phyloP scores from a whole-genome alignment of 192 early-diverging fungal genomes.

The Linnemannia zychae region DNA sequence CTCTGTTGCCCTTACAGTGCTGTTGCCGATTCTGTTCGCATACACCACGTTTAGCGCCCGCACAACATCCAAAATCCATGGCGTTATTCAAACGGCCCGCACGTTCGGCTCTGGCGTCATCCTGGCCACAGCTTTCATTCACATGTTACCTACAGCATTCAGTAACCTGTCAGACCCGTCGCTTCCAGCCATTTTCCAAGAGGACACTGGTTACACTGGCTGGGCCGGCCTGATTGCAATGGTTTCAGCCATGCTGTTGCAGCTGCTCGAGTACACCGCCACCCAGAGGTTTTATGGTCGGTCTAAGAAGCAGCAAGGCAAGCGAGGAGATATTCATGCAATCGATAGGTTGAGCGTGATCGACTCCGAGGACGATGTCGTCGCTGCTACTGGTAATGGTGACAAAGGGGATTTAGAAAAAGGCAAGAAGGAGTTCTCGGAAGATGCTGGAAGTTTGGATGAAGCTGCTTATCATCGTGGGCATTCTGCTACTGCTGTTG shows the following conservation, averaged over 20 bases:
- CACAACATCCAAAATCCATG: conserved; percentile 21
- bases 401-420: background rate
- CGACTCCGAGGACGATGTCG: background rate
- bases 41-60: conserved; percentile 25
- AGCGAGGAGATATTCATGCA: conserved; percentile 12
- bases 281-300: conserved; percentile 41
- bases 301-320: background rate
- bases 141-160: conserved; percentile 75
- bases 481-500: background rate
- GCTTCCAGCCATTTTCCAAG: conserved; percentile 59
- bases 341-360: conserved; percentile 3
- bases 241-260: conserved; percentile 75
- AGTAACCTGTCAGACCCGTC: conserved; percentile 61
- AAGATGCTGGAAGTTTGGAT: conserved; percentile 25
- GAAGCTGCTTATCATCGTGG: conserved; percentile 4
- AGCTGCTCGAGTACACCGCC: conserved; percentile 72
- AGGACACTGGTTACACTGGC: conserved; percentile 58
- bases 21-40: conserved; percentile 32
- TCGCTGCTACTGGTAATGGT: background rate
- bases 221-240: conserved; percentile 77
- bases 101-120: conserved; percentile 82
- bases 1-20: conserved; percentile 9
- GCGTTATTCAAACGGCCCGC: conserved; percentile 58
- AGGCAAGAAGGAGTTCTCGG: background rate
- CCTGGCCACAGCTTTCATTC: conserved; percentile 81